phyloP scores from a whole-genome alignment of 2,329 filamentous ascomycete genomes.

The Cyphellophora attinorum region DNA sequence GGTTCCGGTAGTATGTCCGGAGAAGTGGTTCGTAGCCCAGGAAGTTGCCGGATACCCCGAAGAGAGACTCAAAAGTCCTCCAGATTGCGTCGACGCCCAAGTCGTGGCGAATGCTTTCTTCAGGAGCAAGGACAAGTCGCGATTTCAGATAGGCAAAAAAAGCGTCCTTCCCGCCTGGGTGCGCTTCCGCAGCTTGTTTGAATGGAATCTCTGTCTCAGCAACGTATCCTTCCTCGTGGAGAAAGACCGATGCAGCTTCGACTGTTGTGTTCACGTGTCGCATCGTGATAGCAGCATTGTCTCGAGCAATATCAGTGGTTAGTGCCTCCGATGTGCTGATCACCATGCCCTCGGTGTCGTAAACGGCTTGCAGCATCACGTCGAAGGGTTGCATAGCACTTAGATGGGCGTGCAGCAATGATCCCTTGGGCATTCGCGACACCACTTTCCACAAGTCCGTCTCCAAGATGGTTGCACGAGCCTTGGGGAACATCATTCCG shows the following conservation, averaged over 20 bases:
- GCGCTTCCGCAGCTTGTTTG: background rate
- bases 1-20: conserved; percentile 1
- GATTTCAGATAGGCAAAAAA: conserved; percentile 1
- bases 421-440: conserved; percentile 1
- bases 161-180: background rate
- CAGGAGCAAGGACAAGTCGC: background rate
- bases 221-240: background rate
- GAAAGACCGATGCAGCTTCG: background rate
- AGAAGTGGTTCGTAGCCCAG: conserved; percentile 1
- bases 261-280: conserved; percentile 1
- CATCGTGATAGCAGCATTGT: background rate
- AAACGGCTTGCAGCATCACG: background rate
- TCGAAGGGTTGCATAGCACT: background rate
- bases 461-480: background rate
- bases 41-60: background rate
- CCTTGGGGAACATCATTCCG: conserved; percentile 1
- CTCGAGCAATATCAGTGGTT: background rate
- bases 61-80: conserved; percentile 1
- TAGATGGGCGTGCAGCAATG: conserved; percentile 1
- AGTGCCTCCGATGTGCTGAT: background rate
- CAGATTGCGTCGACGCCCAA: conserved; percentile 2
- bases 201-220: background rate
- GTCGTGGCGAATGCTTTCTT: conserved; percentile 1
- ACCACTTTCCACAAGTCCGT: conserved; percentile 2
- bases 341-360: conserved; percentile 1